These are phyloP conservation scores for Pezicula carpinea DNA, from an alignment of 2,329 filamentous ascomycete species.

Conservation along the genomic window DNA sequence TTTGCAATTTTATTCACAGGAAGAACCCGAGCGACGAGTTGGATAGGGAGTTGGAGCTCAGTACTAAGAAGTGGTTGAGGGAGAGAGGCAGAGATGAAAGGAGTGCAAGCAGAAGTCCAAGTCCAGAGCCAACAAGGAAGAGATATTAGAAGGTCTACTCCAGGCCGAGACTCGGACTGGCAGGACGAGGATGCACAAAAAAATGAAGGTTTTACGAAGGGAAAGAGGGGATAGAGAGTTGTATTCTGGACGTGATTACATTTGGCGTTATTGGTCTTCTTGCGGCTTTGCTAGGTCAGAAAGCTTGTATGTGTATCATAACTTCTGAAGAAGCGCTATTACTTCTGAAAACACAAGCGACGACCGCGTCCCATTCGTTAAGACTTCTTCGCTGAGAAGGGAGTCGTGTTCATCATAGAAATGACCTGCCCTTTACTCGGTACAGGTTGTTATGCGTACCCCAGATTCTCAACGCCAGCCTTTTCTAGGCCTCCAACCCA, in stretches of 20 bases:
- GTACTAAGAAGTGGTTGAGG: conserved; percentile 96
- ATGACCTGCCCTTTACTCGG: not conserved
- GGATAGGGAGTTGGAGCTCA: conserved; percentile 79
- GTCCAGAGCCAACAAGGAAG: conserved; percentile 75
- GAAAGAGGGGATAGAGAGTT: not conserved
- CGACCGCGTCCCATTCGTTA: no score
- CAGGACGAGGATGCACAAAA: not conserved
- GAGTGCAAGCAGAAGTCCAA: conserved; percentile 77
- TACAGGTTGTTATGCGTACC: conserved; percentile 2
- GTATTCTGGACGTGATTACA: not conserved
- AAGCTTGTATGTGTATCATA: not conserved
- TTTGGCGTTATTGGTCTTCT: conserved; percentile 7
- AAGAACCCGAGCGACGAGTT: conserved; percentile 91
- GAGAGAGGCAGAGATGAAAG: conserved; percentile 76
- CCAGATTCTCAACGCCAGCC: conserved; percentile 7
- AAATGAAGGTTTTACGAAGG: not conserved
- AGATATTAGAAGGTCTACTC: conserved; percentile 48
- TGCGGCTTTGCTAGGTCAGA: not conserved
- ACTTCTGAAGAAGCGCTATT: not conserved
- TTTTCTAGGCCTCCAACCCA: not conserved
- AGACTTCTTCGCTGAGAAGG: not conserved
- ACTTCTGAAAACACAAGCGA: no score
- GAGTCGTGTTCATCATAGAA: not conserved
- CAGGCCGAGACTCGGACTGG: not conserved
- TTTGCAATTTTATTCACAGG: conserved; percentile 99